These are phyloP conservation scores for Colletotrichum eleusines DNA, from an alignment of 2,329 filamentous ascomycete genomes.

Conservation along the genomic window DNA sequence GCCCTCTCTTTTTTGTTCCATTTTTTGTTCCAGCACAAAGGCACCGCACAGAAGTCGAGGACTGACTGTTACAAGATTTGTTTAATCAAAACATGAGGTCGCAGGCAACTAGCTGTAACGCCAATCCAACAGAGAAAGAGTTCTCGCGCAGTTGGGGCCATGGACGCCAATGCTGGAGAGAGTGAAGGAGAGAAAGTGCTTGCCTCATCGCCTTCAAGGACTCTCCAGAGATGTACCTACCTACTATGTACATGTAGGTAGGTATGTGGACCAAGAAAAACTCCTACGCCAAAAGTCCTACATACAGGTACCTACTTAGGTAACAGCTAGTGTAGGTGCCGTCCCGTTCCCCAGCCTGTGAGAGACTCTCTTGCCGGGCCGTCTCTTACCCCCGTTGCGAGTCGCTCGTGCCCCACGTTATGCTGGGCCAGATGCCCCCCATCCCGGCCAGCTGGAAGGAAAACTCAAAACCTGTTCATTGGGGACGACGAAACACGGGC, in stretches of 20 bases:
- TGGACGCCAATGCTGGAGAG: neutral
- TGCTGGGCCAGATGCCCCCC: neutral
- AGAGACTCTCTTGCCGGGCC: constrained; percentile 2
- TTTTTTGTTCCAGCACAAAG: constrained; percentile 22
- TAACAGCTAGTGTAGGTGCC: neutral
- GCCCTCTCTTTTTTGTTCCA: neutral
- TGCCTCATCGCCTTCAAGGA: neutral
- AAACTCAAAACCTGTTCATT: neutral
- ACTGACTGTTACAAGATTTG: neutral
- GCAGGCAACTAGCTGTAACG: neutral
- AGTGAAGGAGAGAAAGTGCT: neutral
- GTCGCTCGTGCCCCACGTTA: constrained; percentile 5
- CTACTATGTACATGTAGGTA: constrained; percentile 5
- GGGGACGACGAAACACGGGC: neutral
- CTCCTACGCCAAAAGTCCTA: too few species aligned
- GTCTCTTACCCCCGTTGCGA: constrained; percentile 8
- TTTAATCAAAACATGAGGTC: neutral
- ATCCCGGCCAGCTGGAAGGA: neutral
- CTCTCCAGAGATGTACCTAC: too few species aligned
- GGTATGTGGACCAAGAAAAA: neutral
- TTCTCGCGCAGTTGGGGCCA: neutral
- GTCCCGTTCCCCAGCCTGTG: neutral
- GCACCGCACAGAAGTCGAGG: neutral
- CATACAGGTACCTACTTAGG: neutral
- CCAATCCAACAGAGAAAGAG: neutral